Base-by-base conservation (phyloP, 169 alveolate genomes). In the Plasmodium fragile region DNA sequence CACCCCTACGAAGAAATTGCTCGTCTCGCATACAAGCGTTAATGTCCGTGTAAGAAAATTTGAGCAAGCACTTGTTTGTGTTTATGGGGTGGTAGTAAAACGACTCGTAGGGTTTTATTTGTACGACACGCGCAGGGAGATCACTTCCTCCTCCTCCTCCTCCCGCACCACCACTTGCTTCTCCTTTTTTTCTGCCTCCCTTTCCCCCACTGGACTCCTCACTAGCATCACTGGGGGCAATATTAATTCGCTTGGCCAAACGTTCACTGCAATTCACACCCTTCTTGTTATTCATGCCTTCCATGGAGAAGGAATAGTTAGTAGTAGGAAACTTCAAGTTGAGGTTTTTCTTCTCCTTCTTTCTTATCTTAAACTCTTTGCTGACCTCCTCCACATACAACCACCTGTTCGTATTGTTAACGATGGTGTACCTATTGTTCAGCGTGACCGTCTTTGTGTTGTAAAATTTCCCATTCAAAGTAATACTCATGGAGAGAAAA, bases 71-170 rank as follows among this genome's bases (percentile, higher is more conserved):
- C 69, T 85, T 85, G 43, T 85, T 85, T 4, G 93, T 77, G 41
- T 85, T 73, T 73, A 52, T 22, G 0, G 93, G 93, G 30, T 85
- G 93, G 25, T 85, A 85, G 22, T 85, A 85, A 85, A 73, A 85
- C 30, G 93, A 85, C 34, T 85, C 93, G 30, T 75, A 34, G 10
- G 93, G 93, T 45, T 85, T 85, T 8, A 85, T 85, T 52, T 30
- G 45, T 5, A 85, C 36, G 3, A 85, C 36, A 30, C 77, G 30
- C 2, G 6, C 13, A 8, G 75, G 36, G 3, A 1, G 5, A 65
- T 7, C 69, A 1, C 55, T 28, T 28, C 71, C 22, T 22, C 3
- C 41, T 0, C 49, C 71, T 3, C 8, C 28, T 3, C n/a, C 2
- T 1, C 13, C 18, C 0, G 30, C 55, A 0, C 13, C 34, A 0